phyloP scores from a whole-genome alignment of 352 stramenopile genomes.

The Elongisporangium prolatum region DNA sequence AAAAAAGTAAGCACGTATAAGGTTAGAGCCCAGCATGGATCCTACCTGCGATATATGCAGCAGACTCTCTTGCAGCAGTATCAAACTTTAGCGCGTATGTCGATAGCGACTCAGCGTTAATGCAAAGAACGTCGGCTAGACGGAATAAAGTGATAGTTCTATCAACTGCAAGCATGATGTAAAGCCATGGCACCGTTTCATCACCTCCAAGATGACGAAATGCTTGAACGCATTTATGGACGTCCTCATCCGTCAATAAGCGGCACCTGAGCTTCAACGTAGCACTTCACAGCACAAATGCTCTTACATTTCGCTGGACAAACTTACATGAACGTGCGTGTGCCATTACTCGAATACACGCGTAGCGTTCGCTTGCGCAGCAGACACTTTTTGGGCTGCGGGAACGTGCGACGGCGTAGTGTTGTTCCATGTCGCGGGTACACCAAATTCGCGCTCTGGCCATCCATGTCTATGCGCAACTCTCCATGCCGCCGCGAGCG shows the following conservation, averaged over 20 bases:
- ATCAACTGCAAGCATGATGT: slow-evolving; percentile 2
- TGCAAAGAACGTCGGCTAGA: slow-evolving; percentile 24
- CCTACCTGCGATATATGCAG: neutral
- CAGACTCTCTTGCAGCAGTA: neutral
- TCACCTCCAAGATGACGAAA: slow-evolving; percentile 28
- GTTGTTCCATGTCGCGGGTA: slow-evolving; percentile 28
- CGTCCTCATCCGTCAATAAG: slow-evolving; percentile 23
- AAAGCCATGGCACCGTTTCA: neutral
- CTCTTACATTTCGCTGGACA: neutral
- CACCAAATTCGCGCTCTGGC: slow-evolving; percentile 36
- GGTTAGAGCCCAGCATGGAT: neutral
- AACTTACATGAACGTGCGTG: slow-evolving; percentile 33
- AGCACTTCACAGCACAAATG: neutral
- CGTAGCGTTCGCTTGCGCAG: slow-evolving; percentile 32
- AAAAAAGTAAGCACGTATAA: neutral
- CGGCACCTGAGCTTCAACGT: slow-evolving; percentile 15
- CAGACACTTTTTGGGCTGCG: slow-evolving; percentile 48
- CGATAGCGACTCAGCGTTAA: neutral
- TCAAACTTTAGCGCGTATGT: neutral
- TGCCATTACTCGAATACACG: slow-evolving; percentile 41
- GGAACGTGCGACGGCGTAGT: slow-evolving; percentile 42
- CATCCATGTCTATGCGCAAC: slow-evolving; percentile 19
- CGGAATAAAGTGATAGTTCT: neutral
- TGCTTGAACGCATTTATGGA: slow-evolving; percentile 15
- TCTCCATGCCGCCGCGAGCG: slow-evolving; percentile 37